Conservation (phyloP, 2,329 filamentous ascomycete genomes). For the Fusarium sp. region DNA sequence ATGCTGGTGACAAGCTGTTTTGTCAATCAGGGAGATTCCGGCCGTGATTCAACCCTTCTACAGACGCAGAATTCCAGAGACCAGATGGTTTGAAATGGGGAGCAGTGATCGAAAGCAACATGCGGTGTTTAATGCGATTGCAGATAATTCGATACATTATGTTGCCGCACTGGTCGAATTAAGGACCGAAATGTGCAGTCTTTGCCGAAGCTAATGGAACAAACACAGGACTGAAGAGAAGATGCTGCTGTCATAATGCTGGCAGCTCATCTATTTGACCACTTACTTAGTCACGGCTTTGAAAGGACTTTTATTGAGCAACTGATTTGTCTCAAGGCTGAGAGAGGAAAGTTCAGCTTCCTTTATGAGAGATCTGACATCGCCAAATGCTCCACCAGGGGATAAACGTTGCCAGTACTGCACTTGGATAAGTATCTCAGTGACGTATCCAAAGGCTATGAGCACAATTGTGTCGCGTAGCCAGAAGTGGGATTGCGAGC, state of each 20-base stretch:
- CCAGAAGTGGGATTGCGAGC: not conserved
- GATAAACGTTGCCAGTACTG: not conserved
- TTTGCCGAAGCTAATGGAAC: constrained; percentile 1
- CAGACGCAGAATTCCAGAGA: not conserved
- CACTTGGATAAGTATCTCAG: not conserved
- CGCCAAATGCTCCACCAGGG: not conserved
- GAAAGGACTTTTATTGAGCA: not conserved
- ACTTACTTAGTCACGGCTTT: not conserved
- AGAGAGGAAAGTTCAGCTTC: not conserved
- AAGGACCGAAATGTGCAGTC: not conserved
- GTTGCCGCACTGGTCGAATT: constrained; percentile 7
- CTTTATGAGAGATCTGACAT: not conserved
- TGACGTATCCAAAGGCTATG: not conserved
- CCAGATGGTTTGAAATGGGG: not conserved
- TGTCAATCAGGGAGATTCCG: constrained; percentile 30
- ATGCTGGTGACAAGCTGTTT: constrained; percentile 46
- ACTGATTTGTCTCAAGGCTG: not conserved
- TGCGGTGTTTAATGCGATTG: constrained; percentile 8
- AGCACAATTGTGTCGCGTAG: not conserved
- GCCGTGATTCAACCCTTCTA: constrained; percentile 9
- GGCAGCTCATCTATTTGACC: not conserved
- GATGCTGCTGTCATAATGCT: not conserved
- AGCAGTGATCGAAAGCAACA: not conserved
- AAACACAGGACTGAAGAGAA: not conserved
- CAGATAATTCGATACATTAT: constrained; percentile 10